Evolutionary conservation across 768 basidiomycete genomes (phyloP), one percentile per base, ranked within the genome.

Genomic region (Pulveroboletus sp.): DNA sequence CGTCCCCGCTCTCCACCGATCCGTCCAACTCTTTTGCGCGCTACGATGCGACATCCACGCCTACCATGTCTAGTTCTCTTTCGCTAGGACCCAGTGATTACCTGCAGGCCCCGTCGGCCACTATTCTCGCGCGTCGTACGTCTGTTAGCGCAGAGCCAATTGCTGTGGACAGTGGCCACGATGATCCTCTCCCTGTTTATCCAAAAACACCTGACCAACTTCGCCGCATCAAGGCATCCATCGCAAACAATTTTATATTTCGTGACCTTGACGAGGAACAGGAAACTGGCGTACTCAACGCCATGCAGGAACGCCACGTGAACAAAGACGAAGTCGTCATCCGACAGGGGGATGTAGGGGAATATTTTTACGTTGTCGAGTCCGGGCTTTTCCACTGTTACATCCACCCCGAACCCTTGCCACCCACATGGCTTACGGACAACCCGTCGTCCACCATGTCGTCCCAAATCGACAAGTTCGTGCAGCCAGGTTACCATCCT

Each of bases 301-400:
- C 97, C 21, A 98, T 99, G 94, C 87, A 87, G 66, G 97, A 99
- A 71, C 78, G 82, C 39, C 74, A 69, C 6, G 82, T 90, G 13
- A 71, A 69, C 25, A 73, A 79, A 52, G 85, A 86, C 53, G 85
- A 94, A 56, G 85, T 94, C n/a, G 86, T 99, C 52, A 97, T 99
- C 58, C 82, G 89, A 42, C 97, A 99, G 68, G 97, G 97, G 40
- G 94, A 97, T 57, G 89, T 91, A 17, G 97, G 97, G 45, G 94
- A 97, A 60, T 94, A 85, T 70, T 98, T 97, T 68, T 99, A 99
- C 69, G 90, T 97, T 45, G 93, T 98, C 55, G 97, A 98, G 70
- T 77, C 79, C 37, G 97, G 97, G 2, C 71, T 82, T 49, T 75
- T 98, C 52, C 78, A 94, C 58, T 89, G 92, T 66, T 97, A 84